Percentiles rank a stretch among this genome's conserved stretches.
phyloP scores from a whole-genome alignment of 2,329 filamentous ascomycete genomes.

The Pestalotiopsis sp. region DNA sequence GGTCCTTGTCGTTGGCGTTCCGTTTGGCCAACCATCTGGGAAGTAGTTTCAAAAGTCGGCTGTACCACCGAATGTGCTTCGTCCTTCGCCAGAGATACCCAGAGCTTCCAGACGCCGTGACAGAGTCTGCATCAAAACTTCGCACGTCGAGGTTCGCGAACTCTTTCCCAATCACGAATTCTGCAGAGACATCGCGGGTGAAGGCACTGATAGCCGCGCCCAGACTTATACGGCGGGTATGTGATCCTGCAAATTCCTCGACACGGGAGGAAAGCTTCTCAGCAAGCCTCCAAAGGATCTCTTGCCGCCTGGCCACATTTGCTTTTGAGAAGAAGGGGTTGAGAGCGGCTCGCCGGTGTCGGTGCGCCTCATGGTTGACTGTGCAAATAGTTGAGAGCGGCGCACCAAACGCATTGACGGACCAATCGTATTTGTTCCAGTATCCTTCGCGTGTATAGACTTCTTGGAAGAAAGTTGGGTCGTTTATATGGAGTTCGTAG shows the following conservation, averaged over 20 bases:
- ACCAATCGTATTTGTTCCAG: conserved; percentile 15
- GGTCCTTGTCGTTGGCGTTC: neutral
- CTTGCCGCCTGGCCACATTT: neutral
- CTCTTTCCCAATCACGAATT: neutral
- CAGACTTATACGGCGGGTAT: neutral
- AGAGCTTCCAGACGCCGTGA: neutral
- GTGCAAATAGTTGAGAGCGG: neutral
- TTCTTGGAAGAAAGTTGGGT: neutral
- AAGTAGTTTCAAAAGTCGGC: neutral
- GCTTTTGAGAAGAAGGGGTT: conserved; percentile 3
- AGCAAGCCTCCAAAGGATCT: neutral
- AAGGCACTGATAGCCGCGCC: neutral
- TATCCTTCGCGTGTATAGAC: neutral
- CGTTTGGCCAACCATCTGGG: too few relatives aligned
- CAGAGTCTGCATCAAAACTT: neutral
- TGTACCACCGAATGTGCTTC: neutral
- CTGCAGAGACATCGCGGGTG: neutral
- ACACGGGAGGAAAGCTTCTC: neutral
- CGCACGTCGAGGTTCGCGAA: neutral
- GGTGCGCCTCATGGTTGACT: conserved; percentile 13
- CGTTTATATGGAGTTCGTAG: conserved; percentile 1
- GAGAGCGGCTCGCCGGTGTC: conserved; percentile 3
- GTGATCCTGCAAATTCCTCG: too few relatives aligned
- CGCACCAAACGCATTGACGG: neutral
- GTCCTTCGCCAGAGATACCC: neutral